Percentiles rank a stretch among this genome's conserved stretches.
phyloP scores from a whole-genome alignment of 371 early-diverging fungal genomes.

The Circinella minor region DNA sequence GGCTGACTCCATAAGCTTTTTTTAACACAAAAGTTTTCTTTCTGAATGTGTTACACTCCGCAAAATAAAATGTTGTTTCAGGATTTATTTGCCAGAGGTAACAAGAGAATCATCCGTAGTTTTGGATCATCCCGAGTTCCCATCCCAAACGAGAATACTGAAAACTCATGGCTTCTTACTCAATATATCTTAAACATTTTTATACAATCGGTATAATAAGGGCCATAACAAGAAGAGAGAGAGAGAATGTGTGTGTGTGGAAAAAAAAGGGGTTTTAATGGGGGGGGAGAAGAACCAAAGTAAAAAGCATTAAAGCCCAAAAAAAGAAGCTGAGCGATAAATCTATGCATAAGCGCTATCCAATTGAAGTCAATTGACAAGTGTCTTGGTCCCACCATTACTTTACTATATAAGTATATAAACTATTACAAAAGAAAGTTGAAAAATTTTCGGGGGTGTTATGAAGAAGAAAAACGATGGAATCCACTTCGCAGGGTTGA shows the following conservation, averaged over 20 bases:
- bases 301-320: too few relatives aligned
- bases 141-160: constrained; percentile 2
- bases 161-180: constrained; percentile 6
- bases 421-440: too few relatives aligned
- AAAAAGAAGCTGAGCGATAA: background rate
- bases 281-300: too few relatives aligned
- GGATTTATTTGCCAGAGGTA: background rate
- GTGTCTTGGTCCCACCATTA: background rate
- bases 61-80: background rate
- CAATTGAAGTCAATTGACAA: constrained; percentile 1
- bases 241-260: too few relatives aligned
- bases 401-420: too few relatives aligned
- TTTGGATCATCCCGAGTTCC: constrained; percentile 7
- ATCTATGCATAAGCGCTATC: constrained; percentile 5
- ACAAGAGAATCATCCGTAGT: background rate
- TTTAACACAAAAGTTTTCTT: background rate
- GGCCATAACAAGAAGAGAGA: too few relatives aligned
- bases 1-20: background rate
- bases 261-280: too few relatives aligned
- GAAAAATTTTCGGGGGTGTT: background rate
- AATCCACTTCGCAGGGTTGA: background rate
- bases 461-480: background rate
- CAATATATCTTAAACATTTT: background rate
- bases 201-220: too few relatives aligned
- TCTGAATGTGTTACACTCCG: background rate